These are phyloP conservation scores for Tricholoma flavovirens DNA, from an alignment of 768 basidiomycete species.

Conservation along the genomic window DNA sequence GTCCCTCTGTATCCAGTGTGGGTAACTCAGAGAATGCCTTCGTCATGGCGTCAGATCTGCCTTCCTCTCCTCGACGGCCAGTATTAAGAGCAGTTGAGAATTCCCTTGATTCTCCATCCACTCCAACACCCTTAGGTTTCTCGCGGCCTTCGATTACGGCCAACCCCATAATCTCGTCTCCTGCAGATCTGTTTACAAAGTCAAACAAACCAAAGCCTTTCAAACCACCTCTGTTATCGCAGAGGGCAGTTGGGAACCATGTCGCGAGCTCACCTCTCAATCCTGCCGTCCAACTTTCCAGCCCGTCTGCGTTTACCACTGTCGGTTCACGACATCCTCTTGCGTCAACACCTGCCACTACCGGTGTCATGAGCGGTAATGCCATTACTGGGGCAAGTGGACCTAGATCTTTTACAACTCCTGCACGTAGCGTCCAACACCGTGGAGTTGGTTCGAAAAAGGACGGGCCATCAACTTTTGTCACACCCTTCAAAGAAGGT, in stretches of 20 bases:
- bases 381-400: slow-evolving; percentile 4
- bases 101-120: slow-evolving; percentile 30
- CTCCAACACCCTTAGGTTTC: slow-evolving; percentile 33
- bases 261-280: slow-evolving; percentile 26
- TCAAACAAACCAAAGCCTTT: slow-evolving; percentile 33
- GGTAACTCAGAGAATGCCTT: slow-evolving; percentile 22
- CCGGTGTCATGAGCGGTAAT: slow-evolving; percentile 6
- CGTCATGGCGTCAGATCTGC: slow-evolving; percentile 18
- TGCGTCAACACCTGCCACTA: slow-evolving; percentile 21
- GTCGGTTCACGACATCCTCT: slow-evolving; percentile 33
- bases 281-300: slow-evolving; percentile 13
- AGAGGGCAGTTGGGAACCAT: slow-evolving; percentile 1
- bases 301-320: slow-evolving; percentile 8
- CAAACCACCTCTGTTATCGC: slow-evolving; percentile 39
- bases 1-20: slow-evolving; percentile 8
- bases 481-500: slow-evolving; percentile 58
- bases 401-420: slow-evolving; percentile 6
- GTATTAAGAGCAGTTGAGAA: slow-evolving; percentile 35
- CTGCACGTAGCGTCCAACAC: slow-evolving; percentile 4
- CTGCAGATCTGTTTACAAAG: slow-evolving; percentile 6
- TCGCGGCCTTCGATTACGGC: slow-evolving; percentile 14
- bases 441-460: slow-evolving; percentile 10
- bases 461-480: slow-evolving; percentile 38
- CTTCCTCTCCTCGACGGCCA: slow-evolving; percentile 24
- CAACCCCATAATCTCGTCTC: slow-evolving; percentile 8